Percentiles rank a stretch among this genome's conserved stretches.
Evolutionary conservation across 345 rosid species (phyloP).

Genomic region (Durio zibethinus): DNA sequence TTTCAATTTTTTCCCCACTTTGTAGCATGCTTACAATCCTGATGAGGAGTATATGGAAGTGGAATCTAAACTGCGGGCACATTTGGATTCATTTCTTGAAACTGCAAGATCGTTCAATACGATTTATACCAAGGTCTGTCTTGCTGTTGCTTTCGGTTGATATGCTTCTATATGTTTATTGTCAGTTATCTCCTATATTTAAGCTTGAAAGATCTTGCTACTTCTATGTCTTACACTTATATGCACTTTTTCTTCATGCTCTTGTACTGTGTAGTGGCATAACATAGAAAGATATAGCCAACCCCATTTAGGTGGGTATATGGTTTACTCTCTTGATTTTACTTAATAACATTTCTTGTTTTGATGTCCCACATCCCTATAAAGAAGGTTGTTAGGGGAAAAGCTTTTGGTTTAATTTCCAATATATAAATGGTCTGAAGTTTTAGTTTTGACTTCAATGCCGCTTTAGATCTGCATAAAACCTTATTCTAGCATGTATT

Average conservation of each 20-base stretch:
- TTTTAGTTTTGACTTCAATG: not conserved
- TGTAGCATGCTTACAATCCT: slow-evolving; percentile 90
- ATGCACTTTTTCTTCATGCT: not conserved
- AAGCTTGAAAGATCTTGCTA: slow-evolving; percentile 7
- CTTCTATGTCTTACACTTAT: not conserved
- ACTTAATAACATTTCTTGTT: not conserved
- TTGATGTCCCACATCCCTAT: not conserved
- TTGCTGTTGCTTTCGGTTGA: slow-evolving; percentile 10
- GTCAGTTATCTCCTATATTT: not conserved
- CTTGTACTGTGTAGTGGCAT: not conserved
- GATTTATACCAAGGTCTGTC: slow-evolving; percentile 85
- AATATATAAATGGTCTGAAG: not conserved
- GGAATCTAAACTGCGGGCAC: slow-evolving; percentile 73
- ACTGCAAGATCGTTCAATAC: slow-evolving; percentile 90
- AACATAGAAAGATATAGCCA: not conserved
- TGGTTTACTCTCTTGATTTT: slow-evolving; percentile 1
- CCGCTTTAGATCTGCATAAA: not conserved
- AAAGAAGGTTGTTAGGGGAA: not conserved
- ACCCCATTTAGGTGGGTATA: not conserved
- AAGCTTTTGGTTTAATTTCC: not conserved
- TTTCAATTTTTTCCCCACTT: slow-evolving; percentile 1
- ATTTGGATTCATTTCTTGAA: slow-evolving; percentile 86
- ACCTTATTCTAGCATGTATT: not conserved
- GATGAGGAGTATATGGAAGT: slow-evolving; percentile 91
- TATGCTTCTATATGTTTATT: not conserved